Evolutionary conservation across 768 basidiomycete genomes (phyloP).

Genomic region (Termitomyces heimii): DNA sequence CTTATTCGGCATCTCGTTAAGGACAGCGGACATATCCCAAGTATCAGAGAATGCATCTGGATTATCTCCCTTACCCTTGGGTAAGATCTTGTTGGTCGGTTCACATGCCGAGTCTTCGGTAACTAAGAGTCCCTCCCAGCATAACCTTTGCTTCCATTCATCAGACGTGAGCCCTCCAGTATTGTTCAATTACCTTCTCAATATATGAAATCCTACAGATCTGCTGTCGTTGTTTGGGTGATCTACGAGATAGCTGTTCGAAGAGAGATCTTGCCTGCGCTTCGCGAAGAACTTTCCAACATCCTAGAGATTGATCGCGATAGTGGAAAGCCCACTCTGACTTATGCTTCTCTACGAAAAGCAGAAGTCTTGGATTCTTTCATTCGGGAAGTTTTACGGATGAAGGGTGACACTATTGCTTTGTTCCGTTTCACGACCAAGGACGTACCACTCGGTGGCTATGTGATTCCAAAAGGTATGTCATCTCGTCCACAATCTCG

Average conservation of each 20-base stretch:
- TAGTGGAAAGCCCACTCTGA: constrained; percentile 1
- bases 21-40: constrained; percentile 4
- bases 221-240: constrained; percentile 6
- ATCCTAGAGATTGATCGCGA: not conserved
- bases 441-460: constrained; percentile 6
- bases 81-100: not conserved
- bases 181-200: not conserved
- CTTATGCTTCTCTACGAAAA: constrained; percentile 1
- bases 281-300: not conserved
- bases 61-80: constrained; percentile 1
- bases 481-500: not conserved
- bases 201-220: not conserved
- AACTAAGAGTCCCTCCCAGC: not conserved
- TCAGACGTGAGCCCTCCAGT: constrained; percentile 1
- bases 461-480: constrained; percentile 7
- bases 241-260: constrained; percentile 3
- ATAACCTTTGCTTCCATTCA: constrained; percentile 5
- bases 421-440: constrained; percentile 1
- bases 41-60: constrained; percentile 4
- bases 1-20: not conserved
- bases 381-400: constrained; percentile 4
- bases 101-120: too few species aligned
- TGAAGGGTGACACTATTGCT: constrained; percentile 6
- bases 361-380: constrained; percentile 7
- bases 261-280: not conserved